A percentile compares a stretch with the other conserved stretches of the same genome.
These are phyloP conservation scores for Schwanniomyces vanrijiae DNA, from an alignment of 805 yeast genomes.

Conservation along the genomic window DNA sequence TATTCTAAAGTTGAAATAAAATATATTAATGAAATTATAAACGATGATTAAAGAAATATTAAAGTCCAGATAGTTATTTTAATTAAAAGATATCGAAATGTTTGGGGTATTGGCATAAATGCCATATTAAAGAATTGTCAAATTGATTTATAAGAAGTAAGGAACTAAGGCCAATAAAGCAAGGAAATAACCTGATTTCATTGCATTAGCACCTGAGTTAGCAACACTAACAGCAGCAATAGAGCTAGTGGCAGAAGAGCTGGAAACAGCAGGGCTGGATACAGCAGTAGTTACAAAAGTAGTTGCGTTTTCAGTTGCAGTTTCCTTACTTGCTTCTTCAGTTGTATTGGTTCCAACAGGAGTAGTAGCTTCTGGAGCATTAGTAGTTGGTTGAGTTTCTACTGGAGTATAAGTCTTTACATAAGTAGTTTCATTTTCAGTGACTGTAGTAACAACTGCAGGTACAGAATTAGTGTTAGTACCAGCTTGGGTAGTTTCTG, in stretches of 20 bases:
- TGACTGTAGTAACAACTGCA: conserved; percentile 25
- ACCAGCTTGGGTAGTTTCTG: conserved; percentile 27
- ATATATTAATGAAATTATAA: too few species aligned
- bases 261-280: neutral
- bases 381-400: conserved; percentile 13
- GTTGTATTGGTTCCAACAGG: too few species aligned
- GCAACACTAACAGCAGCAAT: conserved; percentile 9
- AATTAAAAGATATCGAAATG: neutral
- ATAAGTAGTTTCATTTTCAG: too few species aligned
- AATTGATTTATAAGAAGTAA: conserved; percentile 20
- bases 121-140: neutral
- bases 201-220: conserved; percentile 4
- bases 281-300: neutral
- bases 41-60: neutral
- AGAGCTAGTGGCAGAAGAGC: conserved; percentile 1
- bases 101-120: too few species aligned
- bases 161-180: conserved; percentile 24
- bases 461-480: conserved; percentile 27
- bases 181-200: conserved; percentile 6
- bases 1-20: too few species aligned
- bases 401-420: too few species aligned
- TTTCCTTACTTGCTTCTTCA: too few species aligned
- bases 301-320: neutral
- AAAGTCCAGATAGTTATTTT: neutral
- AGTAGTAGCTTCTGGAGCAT: conserved; percentile 13